These are phyloP conservation scores for Neofusicoccum parvum DNA, from an alignment of 2,329 filamentous ascomycete genomes.

Conservation along the genomic window DNA sequence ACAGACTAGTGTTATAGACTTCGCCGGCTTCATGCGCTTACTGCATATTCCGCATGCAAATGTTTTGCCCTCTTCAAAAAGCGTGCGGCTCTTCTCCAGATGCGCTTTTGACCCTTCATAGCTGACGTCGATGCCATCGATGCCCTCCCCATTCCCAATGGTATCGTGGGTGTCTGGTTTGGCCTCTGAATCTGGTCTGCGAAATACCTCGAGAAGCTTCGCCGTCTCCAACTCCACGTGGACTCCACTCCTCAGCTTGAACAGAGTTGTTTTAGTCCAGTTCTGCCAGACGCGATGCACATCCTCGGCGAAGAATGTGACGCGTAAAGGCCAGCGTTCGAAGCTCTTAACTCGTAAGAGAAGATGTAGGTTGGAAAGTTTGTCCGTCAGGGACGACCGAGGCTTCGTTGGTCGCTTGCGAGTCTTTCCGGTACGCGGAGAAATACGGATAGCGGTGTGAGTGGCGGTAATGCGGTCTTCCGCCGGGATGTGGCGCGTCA, in stretches of 20 bases:
- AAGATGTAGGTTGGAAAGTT: conserved; percentile 79
- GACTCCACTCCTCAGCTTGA: conserved; percentile 49
- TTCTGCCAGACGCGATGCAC: conserved; percentile 70
- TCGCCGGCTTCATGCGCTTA: conserved; percentile 36
- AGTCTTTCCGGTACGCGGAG: conserved; percentile 42
- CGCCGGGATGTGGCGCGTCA: conserved; percentile 72
- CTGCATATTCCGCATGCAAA: conserved; percentile 55
- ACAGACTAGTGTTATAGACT: conserved; percentile 55
- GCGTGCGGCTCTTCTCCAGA: conserved; percentile 53
- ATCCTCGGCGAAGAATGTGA: conserved; percentile 77
- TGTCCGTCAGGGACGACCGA: conserved; percentile 63
- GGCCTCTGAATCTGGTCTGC: conserved; percentile 1
- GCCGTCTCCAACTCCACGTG: conserved; percentile 56
- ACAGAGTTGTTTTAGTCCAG: conserved; percentile 26
- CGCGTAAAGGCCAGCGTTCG: conserved; percentile 74
- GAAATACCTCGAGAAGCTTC: not conserved
- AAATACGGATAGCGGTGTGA: conserved; percentile 31
- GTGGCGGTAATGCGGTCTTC: conserved; percentile 24
- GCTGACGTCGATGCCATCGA: conserved; percentile 54
- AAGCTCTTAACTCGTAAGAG: conserved; percentile 81
- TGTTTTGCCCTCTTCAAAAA: conserved; percentile 23
- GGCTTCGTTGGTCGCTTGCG: conserved; percentile 42
- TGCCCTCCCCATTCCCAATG: conserved; percentile 29
- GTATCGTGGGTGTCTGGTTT: conserved; percentile 25
- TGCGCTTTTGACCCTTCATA: conserved; percentile 54